Conservation (phyloP, 2,329 filamentous ascomycete species). For the Diaporthe ilicicola region DNA sequence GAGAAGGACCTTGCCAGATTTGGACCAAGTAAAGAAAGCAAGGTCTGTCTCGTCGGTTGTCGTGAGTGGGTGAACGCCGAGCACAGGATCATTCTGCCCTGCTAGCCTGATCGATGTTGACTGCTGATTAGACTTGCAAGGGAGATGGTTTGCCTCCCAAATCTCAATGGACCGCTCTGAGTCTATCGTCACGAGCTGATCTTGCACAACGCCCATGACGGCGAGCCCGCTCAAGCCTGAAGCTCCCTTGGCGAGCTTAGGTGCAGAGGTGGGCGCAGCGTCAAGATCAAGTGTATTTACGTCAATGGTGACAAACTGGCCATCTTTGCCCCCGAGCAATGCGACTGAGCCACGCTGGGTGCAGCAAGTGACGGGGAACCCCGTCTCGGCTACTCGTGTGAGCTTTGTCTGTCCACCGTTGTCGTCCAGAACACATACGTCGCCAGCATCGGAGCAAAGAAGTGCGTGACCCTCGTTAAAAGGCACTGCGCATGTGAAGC, state of each 20-base stretch:
- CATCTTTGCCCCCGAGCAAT: conserved; percentile 75
- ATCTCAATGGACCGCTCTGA: conserved; percentile 78
- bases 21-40: conserved; percentile 90
- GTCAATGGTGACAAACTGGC: conserved; percentile 63
- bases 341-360: conserved; percentile 66
- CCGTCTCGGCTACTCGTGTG: conserved; percentile 69
- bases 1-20: conserved; percentile 79
- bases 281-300: conserved; percentile 51
- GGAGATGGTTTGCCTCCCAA: conserved; percentile 57
- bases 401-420: conserved; percentile 76
- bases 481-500: conserved; percentile 79
- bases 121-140: conserved; percentile 48
- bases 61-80: conserved; percentile 76
- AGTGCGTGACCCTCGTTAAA: conserved; percentile 80
- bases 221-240: conserved; percentile 56
- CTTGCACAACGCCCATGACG: conserved; percentile 73
- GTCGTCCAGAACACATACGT: conserved; percentile 89
- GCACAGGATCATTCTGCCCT: conserved; percentile 69
- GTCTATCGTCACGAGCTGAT: conserved; percentile 79
- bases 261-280: background rate
- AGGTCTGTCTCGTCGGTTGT: conserved; percentile 68
- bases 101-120: conserved; percentile 64
- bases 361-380: conserved; percentile 74
- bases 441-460: conserved; percentile 86
- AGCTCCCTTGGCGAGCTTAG: background rate